Evolutionary conservation across 805 yeast genomes (phyloP).

Genomic region (Saccharomycopsis sp.): DNA sequence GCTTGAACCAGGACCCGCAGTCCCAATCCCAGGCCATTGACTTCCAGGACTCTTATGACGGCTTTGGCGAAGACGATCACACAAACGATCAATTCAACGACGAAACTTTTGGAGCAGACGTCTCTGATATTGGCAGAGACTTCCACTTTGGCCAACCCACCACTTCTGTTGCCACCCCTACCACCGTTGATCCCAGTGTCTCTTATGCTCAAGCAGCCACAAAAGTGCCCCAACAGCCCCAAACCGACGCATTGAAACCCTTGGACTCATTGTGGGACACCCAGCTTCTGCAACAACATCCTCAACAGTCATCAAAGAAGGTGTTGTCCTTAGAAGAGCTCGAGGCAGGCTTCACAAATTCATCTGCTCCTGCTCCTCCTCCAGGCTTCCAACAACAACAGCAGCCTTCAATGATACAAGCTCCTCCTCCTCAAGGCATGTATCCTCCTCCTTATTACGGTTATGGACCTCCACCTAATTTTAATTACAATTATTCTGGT

Average conservation of each 20-base stretch:
- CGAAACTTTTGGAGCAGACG: conserved; percentile 62
- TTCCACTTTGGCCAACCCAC: conserved; percentile 45
- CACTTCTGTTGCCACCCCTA: conserved; percentile 21
- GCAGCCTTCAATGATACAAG: conserved; percentile 19
- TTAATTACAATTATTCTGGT: conserved; percentile 1
- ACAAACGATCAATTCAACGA: conserved; percentile 74
- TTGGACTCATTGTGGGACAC: conserved; percentile 64
- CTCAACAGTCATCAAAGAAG: conserved; percentile 26
- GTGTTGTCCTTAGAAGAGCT: conserved; percentile 72
- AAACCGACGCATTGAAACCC: conserved; percentile 41
- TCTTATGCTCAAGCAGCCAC: conserved; percentile 38
- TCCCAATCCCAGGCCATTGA: conserved; percentile 37
- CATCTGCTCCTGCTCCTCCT: background rate
- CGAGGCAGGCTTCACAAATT: conserved; percentile 60
- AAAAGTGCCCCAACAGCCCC: conserved; percentile 26
- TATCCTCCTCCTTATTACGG: conserved; percentile 6
- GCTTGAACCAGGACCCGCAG: conserved; percentile 37
- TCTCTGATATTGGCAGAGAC: conserved; percentile 41
- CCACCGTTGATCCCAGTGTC: conserved; percentile 22
- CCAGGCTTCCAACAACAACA: background rate
- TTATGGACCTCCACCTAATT: conserved; percentile 17
- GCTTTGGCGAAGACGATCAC: conserved; percentile 61
- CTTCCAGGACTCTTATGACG: conserved; percentile 78
- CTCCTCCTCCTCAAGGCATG: conserved; percentile 21
- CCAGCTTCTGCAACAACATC: conserved; percentile 18